Conservation (phyloP, 1,284 basidiomycete species). For the Boletus semigastroideus region DNA sequence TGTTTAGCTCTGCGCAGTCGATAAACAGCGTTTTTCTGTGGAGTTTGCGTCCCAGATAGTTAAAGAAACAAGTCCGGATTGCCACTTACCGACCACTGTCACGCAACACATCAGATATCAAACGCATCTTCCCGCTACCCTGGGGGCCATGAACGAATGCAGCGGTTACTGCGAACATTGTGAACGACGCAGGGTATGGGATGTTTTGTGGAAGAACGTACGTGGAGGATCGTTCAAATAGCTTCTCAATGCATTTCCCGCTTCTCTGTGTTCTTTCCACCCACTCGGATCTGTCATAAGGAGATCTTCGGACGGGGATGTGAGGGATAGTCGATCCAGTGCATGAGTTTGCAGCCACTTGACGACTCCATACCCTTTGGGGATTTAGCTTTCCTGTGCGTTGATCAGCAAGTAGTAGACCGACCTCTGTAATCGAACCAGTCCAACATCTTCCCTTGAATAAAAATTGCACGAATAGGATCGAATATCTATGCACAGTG, state of each 20-base stretch:
- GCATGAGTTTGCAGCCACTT: slow-evolving; percentile 67
- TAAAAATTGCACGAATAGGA: slow-evolving; percentile 83
- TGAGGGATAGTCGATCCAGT: slow-evolving; percentile 46
- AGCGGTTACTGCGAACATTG: slow-evolving; percentile 50
- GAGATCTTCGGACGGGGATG: slow-evolving; percentile 15
- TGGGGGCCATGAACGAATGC: slow-evolving; percentile 90
- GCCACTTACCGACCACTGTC: slow-evolving; percentile 55
- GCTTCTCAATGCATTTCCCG: slow-evolving; percentile 62
- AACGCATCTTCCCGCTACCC: slow-evolving; percentile 83
- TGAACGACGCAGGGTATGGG: background rate
- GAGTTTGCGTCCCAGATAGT: background rate
- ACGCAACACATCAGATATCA: slow-evolving; percentile 65
- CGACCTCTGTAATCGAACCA: slow-evolving; percentile 78
- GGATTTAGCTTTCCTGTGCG: slow-evolving; percentile 4
- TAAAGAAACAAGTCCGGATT: background rate
- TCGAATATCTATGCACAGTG: slow-evolving; percentile 76
- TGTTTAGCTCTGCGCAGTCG: slow-evolving; percentile 79
- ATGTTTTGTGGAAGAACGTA: slow-evolving; percentile 29
- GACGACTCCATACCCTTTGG: slow-evolving; percentile 59
- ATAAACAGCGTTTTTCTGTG: slow-evolving; percentile 71
- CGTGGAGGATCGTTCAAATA: slow-evolving; percentile 79
- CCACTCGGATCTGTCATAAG: slow-evolving; percentile 37
- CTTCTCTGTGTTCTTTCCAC: slow-evolving; percentile 85
- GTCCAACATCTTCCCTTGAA: slow-evolving; percentile 80
- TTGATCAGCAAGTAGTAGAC: slow-evolving; percentile 11